Evolutionary conservation across 768 basidiomycete species (phyloP).

Genomic region (Podaxis rugospora): DNA sequence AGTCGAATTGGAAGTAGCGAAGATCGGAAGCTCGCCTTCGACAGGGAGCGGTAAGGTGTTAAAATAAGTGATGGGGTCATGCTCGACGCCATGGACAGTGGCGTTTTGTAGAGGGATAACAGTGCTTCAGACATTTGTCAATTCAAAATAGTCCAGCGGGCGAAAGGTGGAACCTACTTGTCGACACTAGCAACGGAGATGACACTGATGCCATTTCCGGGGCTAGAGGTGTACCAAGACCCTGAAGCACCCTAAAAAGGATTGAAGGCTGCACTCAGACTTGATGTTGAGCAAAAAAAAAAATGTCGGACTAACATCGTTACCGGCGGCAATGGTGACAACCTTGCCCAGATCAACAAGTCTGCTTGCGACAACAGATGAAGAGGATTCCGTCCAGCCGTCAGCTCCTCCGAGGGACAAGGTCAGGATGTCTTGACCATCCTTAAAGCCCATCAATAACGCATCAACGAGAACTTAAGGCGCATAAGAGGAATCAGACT

Average conservation of each 20-base stretch:
- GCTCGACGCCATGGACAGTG: conserved; percentile 42
- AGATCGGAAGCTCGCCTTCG: conserved; percentile 45
- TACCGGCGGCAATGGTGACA: conserved; percentile 62
- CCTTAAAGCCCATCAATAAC: conserved; percentile 43
- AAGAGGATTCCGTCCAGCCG: conserved; percentile 59
- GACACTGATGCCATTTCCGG: conserved; percentile 51
- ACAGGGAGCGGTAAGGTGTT: conserved; percentile 42
- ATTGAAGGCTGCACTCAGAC: neutral
- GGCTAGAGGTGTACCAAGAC: conserved; percentile 54
- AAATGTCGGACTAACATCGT: conserved; percentile 26
- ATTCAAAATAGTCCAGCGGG: neutral
- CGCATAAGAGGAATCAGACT: neutral
- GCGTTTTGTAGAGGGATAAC: conserved; percentile 55
- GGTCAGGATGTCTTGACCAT: conserved; percentile 59
- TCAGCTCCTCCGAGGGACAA: conserved; percentile 60
- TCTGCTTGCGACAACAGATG: conserved; percentile 53
- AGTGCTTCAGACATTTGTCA: conserved; percentile 28
- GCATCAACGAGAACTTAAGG: conserved; percentile 39
- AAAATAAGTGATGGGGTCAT: conserved; percentile 53
- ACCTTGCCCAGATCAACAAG: conserved; percentile 54
- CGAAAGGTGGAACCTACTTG: conserved; percentile 29
- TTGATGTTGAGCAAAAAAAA: neutral
- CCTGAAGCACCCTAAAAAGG: conserved; percentile 43
- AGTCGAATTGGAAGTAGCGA: conserved; percentile 53
- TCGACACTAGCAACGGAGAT: conserved; percentile 54